Evolutionary conservation across 495 filamentous ascomycete species (phyloP).

Genomic region (Aeminium ludgeri): DNA sequence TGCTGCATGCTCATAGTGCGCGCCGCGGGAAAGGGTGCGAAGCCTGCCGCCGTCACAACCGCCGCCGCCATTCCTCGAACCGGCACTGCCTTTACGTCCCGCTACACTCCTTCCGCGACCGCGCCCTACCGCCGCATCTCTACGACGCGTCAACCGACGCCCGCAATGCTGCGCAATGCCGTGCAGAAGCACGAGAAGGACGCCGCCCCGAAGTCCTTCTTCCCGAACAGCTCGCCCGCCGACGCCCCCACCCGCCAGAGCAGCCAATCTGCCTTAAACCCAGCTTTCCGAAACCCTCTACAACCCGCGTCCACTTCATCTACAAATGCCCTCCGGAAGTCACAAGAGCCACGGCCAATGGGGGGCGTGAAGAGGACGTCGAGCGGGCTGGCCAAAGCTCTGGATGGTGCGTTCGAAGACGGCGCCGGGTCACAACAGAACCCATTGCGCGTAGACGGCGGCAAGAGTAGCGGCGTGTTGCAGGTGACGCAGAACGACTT

Average conservation of each 20-base stretch:
- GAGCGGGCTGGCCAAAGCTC: conserved; percentile 24
- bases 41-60: neutral
- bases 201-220: neutral
- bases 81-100: neutral
- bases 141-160: neutral
- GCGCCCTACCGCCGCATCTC: neutral
- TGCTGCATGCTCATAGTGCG: conserved; percentile 16
- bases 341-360: neutral
- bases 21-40: conserved; percentile 5
- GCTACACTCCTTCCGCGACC: neutral
- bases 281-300: conserved; percentile 16
- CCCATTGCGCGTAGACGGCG: conserved; percentile 6
- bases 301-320: conserved; percentile 8
- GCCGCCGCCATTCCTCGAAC: conserved; percentile 5
- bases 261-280: neutral
- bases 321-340: conserved; percentile 2
- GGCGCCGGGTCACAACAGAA: conserved; percentile 8
- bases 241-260: neutral
- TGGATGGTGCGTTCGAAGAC: conserved; percentile 18
- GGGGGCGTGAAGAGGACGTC: conserved; percentile 23
- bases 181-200: conserved; percentile 13
- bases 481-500: conserved; percentile 22
- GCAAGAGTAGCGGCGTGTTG: neutral
- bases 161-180: conserved; percentile 14
- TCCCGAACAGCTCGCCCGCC: conserved; percentile 12